Evolutionary conservation across 2,329 filamentous ascomycete species (phyloP).

Genomic region (Pseudogymnoascus sp.): DNA sequence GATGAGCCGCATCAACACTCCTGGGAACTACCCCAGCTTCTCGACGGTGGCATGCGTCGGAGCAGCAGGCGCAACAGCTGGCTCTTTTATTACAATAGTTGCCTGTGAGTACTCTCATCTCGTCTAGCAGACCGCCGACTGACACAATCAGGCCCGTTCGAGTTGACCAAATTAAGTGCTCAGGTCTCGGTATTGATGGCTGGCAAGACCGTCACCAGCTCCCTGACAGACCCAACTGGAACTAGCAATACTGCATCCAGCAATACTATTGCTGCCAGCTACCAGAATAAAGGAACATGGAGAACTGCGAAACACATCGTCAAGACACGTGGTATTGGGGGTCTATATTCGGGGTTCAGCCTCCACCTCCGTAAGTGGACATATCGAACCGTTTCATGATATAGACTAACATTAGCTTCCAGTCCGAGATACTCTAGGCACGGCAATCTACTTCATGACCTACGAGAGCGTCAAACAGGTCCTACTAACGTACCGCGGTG

Average conservation of each 20-base stretch:
- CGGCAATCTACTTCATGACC: slow-evolving; percentile 80
- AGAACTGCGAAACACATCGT: slow-evolving; percentile 72
- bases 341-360: slow-evolving; percentile 74
- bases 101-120: slow-evolving; percentile 50
- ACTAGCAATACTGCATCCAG: slow-evolving; percentile 15
- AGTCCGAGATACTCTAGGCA: slow-evolving; percentile 80
- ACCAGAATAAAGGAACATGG: slow-evolving; percentile 70
- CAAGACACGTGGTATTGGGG: slow-evolving; percentile 62
- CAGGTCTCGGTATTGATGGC: slow-evolving; percentile 77
- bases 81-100: slow-evolving; percentile 70
- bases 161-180: slow-evolving; percentile 81
- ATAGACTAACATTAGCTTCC: slow-evolving; percentile 13
- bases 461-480: slow-evolving; percentile 83
- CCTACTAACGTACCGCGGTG: slow-evolving; percentile 65
- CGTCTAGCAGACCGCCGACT: not conserved
- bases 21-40: slow-evolving; percentile 63
- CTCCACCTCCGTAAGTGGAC: slow-evolving; percentile 63
- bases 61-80: slow-evolving; percentile 69
- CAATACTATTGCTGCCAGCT: slow-evolving; percentile 51
- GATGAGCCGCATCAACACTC: slow-evolving; percentile 62
- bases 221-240: slow-evolving; percentile 24
- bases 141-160: slow-evolving; percentile 58
- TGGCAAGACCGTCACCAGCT: slow-evolving; percentile 40
- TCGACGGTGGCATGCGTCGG: slow-evolving; percentile 72
- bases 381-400: slow-evolving; percentile 4